Evolutionary conservation across 495 filamentous ascomycete genomes (phyloP).

Genomic region (Daldinia grandis): DNA sequence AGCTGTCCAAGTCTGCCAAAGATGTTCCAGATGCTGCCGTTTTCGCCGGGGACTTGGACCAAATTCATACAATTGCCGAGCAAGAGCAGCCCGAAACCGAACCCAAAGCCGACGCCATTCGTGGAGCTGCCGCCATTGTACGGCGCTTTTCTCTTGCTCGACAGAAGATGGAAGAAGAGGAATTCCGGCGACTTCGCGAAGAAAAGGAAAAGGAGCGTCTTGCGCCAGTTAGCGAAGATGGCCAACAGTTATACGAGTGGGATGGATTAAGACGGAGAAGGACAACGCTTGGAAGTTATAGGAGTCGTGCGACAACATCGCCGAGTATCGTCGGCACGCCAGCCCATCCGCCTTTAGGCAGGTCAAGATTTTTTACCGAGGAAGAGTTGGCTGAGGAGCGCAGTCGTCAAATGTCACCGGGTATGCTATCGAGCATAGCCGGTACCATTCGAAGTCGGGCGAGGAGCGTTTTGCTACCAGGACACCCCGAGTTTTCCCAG

Average conservation of each 20-base stretch:
- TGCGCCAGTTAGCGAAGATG: constrained; percentile 75
- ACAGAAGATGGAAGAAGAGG: constrained; percentile 80
- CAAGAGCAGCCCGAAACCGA: constrained; percentile 95
- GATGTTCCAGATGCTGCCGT: constrained; percentile 94
- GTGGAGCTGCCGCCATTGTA: constrained; percentile 89
- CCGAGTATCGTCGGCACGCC: constrained; percentile 55
- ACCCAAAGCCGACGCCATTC: constrained; percentile 95
- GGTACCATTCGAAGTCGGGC: constrained; percentile 66
- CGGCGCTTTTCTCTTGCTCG: constrained; percentile 80
- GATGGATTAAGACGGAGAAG: constrained; percentile 88
- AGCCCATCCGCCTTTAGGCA: constrained; percentile 83
- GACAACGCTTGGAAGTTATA: constrained; percentile 67
- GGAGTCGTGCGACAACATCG: constrained; percentile 48
- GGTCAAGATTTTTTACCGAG: constrained; percentile 81
- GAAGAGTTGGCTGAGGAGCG: constrained; percentile 64
- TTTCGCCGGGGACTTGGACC: constrained; percentile 91
- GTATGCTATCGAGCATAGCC: constrained; percentile 65
- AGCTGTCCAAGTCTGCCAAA: constrained; percentile 97
- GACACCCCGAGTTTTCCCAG: constrained; percentile 52
- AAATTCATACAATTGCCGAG: constrained; percentile 92
- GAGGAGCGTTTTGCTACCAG: constrained; percentile 59
- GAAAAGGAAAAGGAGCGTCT: constrained; percentile 77
- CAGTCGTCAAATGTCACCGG: constrained; percentile 55
- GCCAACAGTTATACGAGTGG: constrained; percentile 75
- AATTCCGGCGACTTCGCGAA: constrained; percentile 79